Evolutionary conservation across 1,284 basidiomycete genomes (phyloP).

Genomic region (Pseudozyma thailandica): DNA sequence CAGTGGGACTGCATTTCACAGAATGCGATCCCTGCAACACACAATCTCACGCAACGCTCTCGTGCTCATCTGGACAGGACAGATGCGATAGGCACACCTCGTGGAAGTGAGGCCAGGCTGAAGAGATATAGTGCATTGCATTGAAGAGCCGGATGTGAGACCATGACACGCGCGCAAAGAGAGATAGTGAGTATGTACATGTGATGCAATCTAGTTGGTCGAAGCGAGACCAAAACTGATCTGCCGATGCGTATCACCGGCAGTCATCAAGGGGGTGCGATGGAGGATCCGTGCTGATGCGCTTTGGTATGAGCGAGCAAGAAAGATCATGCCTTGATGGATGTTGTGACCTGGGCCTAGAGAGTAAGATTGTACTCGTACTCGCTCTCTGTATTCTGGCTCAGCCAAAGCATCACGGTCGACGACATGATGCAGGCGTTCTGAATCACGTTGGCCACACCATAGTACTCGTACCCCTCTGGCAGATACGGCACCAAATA

Average conservation of each 20-base stretch:
- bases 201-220: not conserved
- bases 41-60: no score
- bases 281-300: no score
- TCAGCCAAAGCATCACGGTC: constrained; percentile 84
- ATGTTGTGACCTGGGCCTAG: constrained; percentile 69
- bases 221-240: no score
- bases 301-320: no score
- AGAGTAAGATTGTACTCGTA: constrained; percentile 88
- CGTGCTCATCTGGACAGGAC: no score
- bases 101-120: no score
- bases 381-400: constrained; percentile 81
- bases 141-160: not conserved
- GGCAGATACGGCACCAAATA: constrained; percentile 82
- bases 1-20: no score
- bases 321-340: not conserved
- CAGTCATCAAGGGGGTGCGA: no score
- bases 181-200: constrained; percentile 2
- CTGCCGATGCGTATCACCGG: no score
- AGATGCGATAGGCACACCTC: no score
- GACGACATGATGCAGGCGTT: constrained; percentile 92
- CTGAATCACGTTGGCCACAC: constrained; percentile 92
- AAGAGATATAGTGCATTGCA: not conserved
- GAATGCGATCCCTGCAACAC: no score
- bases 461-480: constrained; percentile 86
- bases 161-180: not conserved